Evolutionary conservation across 805 yeast species (phyloP).

Genomic region (Candida sphagnicola): DNA sequence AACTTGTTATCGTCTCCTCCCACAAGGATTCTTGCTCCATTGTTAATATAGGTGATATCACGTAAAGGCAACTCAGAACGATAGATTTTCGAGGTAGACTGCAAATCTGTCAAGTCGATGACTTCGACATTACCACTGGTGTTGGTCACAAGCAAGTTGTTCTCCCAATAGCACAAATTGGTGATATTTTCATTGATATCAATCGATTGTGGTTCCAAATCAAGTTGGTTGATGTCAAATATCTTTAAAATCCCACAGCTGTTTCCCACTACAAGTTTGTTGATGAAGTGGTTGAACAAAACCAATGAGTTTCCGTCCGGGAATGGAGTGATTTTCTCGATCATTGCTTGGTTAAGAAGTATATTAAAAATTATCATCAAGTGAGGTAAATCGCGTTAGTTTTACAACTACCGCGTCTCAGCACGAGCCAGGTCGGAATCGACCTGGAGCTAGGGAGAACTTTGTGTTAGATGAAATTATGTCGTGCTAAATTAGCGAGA

Average conservation of each 20-base stretch:
- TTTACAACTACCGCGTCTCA: no score
- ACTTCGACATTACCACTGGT: constrained; percentile 42
- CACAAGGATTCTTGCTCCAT: constrained; percentile 52
- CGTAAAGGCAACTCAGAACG: constrained; percentile 46
- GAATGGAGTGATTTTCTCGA: constrained; percentile 31
- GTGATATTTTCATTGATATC: constrained; percentile 49
- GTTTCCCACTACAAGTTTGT: constrained; percentile 47
- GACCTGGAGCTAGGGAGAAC: no score
- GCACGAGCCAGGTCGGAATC: no score
- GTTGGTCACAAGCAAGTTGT: constrained; percentile 30
- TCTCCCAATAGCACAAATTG: constrained; percentile 23
- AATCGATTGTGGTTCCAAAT: constrained; percentile 57
- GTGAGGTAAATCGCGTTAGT: no score
- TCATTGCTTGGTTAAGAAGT: background rate
- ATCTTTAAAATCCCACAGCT: constrained; percentile 52
- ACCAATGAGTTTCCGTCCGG: constrained; percentile 40
- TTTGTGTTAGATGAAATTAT: no score
- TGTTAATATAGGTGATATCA: constrained; percentile 55
- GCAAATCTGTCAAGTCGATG: constrained; percentile 26
- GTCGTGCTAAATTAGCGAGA: no score
- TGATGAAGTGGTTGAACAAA: constrained; percentile 15
- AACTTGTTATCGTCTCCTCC: constrained; percentile 69
- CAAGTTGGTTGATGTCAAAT: constrained; percentile 43
- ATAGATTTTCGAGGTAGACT: constrained; percentile 34
- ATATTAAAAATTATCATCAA: no score